Evolutionary conservation across 108 stramenopile species (phyloP).

Genomic region (Cyclotella atomus): DNA sequence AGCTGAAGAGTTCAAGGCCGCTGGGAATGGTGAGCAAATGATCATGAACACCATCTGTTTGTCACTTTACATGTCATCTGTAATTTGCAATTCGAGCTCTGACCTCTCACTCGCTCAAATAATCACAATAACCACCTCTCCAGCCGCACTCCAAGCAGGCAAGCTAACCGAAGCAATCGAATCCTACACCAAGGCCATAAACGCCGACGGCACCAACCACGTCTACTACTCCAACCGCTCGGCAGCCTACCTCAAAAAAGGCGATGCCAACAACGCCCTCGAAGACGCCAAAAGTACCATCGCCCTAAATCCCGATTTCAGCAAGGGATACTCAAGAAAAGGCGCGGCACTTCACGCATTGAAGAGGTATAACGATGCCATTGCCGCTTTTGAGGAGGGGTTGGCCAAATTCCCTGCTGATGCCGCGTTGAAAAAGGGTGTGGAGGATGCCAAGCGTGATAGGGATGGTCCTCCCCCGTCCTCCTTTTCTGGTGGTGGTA

Average conservation of each 20-base stretch:
- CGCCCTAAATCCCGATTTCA: conserved; percentile 81
- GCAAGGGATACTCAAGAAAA: conserved; percentile 94
- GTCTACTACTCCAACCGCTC: conserved; percentile 97
- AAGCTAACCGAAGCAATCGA: conserved; percentile 94
- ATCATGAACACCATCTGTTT: background rate
- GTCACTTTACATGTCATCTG: too few species aligned
- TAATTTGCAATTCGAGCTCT: too few species aligned
- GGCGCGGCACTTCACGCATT: conserved; percentile 95
- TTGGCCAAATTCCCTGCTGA: conserved; percentile 88
- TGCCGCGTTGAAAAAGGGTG: conserved; percentile 85
- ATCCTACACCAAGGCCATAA: conserved; percentile 95
- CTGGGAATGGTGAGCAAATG: conserved; percentile 32
- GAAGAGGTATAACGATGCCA: conserved; percentile 95
- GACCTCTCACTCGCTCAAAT: too few species aligned
- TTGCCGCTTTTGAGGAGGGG: conserved; percentile 93
- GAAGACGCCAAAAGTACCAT: conserved; percentile 96
- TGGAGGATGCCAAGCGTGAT: conserved; percentile 87
- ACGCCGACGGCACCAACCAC: conserved; percentile 92
- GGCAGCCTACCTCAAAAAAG: conserved; percentile 93
- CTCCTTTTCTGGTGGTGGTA: conserved; percentile 30
- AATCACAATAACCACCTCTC: background rate
- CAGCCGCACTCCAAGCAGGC: conserved; percentile 84
- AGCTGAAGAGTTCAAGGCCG: conserved; percentile 50
- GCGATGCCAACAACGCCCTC: conserved; percentile 93
- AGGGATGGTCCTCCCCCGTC: conserved; percentile 71